Evolutionary conservation across 257 asterid genomes (phyloP).

Genomic region (Nicotiana obtusifolia): DNA sequence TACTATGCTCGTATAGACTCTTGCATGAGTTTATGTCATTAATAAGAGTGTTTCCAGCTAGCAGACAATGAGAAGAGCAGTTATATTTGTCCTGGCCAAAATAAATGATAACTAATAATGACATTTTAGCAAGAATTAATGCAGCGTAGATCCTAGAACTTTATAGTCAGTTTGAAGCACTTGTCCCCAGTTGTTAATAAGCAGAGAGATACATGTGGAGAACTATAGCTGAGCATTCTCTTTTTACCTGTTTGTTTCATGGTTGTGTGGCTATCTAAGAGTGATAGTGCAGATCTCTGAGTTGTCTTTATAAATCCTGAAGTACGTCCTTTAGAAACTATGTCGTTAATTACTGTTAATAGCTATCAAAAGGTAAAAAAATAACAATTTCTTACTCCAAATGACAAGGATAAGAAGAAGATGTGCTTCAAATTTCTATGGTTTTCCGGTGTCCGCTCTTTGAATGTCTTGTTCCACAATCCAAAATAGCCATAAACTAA

Average conservation of each 20-base stretch:
- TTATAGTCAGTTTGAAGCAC: neutral
- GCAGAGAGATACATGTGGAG: neutral
- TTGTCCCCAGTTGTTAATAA: neutral
- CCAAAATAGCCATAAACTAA: neutral
- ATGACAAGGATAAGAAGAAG: neutral
- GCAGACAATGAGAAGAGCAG: neutral
- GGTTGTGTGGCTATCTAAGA: neutral
- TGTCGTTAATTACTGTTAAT: neutral
- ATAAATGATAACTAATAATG: neutral
- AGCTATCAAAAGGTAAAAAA: neutral
- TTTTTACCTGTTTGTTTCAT: neutral
- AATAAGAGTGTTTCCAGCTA: neutral
- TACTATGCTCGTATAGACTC: slow-evolving; percentile 13
- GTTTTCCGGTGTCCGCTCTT: neutral
- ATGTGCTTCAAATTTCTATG: neutral
- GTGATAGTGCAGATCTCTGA: neutral
- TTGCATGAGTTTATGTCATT: neutral
- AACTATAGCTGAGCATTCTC: neutral
- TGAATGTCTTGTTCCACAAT: neutral
- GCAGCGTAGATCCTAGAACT: neutral
- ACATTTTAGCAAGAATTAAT: neutral
- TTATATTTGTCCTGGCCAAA: neutral
- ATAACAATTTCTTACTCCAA: neutral
- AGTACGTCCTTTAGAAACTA: neutral
- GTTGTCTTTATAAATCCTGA: neutral